Evolutionary conservation across 768 basidiomycete genomes (phyloP), one percentile per base, ranked within the genome.

Genomic region (Tylopilus plumbeoviolaceoides): DNA sequence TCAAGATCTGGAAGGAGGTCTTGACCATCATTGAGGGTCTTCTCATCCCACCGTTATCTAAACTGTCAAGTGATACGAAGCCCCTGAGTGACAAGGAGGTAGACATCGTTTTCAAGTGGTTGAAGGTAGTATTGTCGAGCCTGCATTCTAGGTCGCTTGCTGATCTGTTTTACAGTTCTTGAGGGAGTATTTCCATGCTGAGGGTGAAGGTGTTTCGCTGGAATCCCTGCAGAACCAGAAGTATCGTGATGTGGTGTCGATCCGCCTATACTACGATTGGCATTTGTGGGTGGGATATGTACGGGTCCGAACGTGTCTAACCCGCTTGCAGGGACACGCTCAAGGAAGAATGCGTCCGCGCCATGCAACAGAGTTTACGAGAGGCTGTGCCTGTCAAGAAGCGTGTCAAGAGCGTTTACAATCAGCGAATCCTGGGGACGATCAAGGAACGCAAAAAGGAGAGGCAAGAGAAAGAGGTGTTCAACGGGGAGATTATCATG

Each of bases 81-180:
- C 87, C 94, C 1, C 68, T 99, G 65, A 85, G 79, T 25, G 97
- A 30, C 28, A 95, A 95, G 71, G 97, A 98, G 72, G 89, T 98
- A 35, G 97, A 98, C 66, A 87, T 98, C 54, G 95, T 95, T n/a
- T 92, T 98, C 75, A 95, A 94, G 68, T 98, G 97, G 92, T 69
- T 98, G 49, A 95, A 94, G 84, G 94, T 90, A 51, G 17, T 14
- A 9, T 40, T 25, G 36, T 42, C 27, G 52, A 17, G 28, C 7
- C 25, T 12, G 20, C 7, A 17, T 47, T 52, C 28, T 46, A 4
- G 42, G 35, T 31, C 27, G 4, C 23, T 51, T 48, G 35, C 46
- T 53, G 33, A 54, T 42, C 17, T 18, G 42, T 28, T 57, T 4
- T 21, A 7, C 55, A 95, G 91, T 98, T 98, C 76, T 64, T 99